A percentile compares a stretch with the other conserved stretches of the same genome.
Conservation (phyloP, 139 green algal species). For the Yamagishiella unicocca region DNA sequence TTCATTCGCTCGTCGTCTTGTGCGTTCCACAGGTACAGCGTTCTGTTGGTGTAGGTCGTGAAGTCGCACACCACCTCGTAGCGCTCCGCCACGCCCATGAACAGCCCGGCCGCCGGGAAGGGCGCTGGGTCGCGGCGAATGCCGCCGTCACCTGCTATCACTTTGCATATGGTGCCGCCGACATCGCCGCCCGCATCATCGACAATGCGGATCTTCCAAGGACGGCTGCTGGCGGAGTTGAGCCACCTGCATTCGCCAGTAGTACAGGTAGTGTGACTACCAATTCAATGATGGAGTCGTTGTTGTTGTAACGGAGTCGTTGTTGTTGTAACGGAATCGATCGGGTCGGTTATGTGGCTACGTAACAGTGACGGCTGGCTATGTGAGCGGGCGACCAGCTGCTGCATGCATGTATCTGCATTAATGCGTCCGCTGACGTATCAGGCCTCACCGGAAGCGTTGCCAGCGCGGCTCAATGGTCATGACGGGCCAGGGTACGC, state of each 20-base stretch:
- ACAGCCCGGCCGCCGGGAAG: slow-evolving; percentile 5
- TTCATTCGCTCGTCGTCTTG: background rate
- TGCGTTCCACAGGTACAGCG: background rate
- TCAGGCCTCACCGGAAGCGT: background rate
- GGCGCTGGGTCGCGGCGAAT: background rate
- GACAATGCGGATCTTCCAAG: slow-evolving; percentile 2
- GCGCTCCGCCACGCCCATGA: slow-evolving; percentile 33
- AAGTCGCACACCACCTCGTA: slow-evolving; percentile 40
- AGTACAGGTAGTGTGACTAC: no score
- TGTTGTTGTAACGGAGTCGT: no score
- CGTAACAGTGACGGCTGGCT: no score
- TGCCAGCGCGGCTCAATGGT: slow-evolving; percentile 14
- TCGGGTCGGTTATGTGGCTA: no score
- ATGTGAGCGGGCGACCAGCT: no score
- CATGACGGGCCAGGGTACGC: slow-evolving; percentile 10
- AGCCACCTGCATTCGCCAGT: slow-evolving; percentile 10
- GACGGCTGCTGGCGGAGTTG: background rate
- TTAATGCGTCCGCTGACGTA: no score
- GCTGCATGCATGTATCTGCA: no score
- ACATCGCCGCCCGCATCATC: background rate
- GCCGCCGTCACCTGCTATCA: slow-evolving; percentile 2
- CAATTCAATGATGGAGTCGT: no score
- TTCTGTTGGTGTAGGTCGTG: background rate
- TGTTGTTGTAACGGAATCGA: no score
- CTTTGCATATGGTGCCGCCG: background rate